These are phyloP conservation scores for Neofusicoccum cordaticola DNA, from an alignment of 2,329 filamentous ascomycete genomes.

Conservation along the genomic window DNA sequence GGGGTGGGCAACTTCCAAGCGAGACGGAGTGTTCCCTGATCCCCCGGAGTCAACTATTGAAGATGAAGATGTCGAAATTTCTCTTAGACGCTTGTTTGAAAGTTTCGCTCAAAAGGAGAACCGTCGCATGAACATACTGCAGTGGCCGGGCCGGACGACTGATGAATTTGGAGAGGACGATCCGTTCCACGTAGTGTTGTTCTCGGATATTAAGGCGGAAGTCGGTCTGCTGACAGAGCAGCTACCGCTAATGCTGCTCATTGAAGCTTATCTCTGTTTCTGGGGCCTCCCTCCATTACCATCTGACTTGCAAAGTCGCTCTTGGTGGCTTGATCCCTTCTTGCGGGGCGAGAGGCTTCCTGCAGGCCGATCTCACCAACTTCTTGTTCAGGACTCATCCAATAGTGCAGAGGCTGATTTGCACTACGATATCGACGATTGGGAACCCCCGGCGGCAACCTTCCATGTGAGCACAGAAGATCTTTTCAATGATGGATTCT, in stretches of 20 bases:
- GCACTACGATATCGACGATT: not conserved
- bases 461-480: constrained; percentile 15
- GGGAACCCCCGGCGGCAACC: not conserved
- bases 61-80: not conserved
- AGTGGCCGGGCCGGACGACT: constrained; percentile 67
- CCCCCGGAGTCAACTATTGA: constrained; percentile 19
- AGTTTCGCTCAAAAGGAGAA: constrained; percentile 50
- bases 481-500: constrained; percentile 15
- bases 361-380: not conserved
- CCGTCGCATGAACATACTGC: constrained; percentile 47
- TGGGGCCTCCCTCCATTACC: constrained; percentile 50
- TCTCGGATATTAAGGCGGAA: constrained; percentile 67
- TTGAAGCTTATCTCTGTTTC: constrained; percentile 63
- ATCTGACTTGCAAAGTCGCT: constrained; percentile 20
- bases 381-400: not conserved
- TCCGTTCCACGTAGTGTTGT: constrained; percentile 78
- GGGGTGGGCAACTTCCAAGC: constrained; percentile 60
- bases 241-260: constrained; percentile 46
- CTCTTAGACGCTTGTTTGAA: constrained; percentile 23
- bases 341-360: constrained; percentile 37
- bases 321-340: constrained; percentile 55
- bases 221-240: constrained; percentile 47
- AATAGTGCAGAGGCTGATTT: not conserved
- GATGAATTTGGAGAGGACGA: constrained; percentile 77
- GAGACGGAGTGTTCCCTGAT: constrained; percentile 19